A percentile compares a stretch with the other conserved stretches of the same genome.
Evolutionary conservation across 768 basidiomycete species (phyloP).

Genomic region (Amanita muscaria): DNA sequence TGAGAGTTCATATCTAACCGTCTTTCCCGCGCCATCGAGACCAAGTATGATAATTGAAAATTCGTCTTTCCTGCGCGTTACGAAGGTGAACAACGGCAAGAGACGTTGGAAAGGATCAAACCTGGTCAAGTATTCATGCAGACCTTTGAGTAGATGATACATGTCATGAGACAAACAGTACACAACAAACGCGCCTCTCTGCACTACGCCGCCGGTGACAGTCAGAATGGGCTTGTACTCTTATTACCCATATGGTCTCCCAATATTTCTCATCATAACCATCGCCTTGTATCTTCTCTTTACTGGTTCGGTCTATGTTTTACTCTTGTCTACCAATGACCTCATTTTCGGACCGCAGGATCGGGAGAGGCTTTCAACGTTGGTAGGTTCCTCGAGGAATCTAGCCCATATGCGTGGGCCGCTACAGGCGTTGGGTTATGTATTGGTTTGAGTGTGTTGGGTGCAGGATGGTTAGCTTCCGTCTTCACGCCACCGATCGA

Average conservation of each 20-base stretch:
- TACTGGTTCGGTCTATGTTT: slow-evolving; percentile 48
- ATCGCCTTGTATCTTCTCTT: slow-evolving; percentile 85
- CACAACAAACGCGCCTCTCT: slow-evolving; percentile 16
- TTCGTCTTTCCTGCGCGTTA: slow-evolving; percentile 61
- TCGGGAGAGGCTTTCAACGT: slow-evolving; percentile 92
- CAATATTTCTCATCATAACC: slow-evolving; percentile 50
- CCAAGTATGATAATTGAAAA: slow-evolving; percentile 95
- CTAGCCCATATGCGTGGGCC: slow-evolving; percentile 90
- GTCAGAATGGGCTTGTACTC: slow-evolving; percentile 37
- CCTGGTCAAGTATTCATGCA: slow-evolving; percentile 87
- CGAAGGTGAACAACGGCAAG: not conserved
- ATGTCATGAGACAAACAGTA: slow-evolving; percentile 35
- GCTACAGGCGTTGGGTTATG: slow-evolving; percentile 86
- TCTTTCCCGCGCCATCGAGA: slow-evolving; percentile 88
- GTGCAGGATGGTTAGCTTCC: slow-evolving; percentile 82
- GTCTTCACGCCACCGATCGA: not conserved
- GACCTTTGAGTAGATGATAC: slow-evolving; percentile 92
- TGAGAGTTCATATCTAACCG: slow-evolving; percentile 34
- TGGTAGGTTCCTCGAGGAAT: slow-evolving; percentile 88
- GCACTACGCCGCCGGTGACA: slow-evolving; percentile 10
- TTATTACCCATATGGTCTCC: slow-evolving; percentile 65
- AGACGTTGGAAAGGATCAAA: slow-evolving; percentile 19
- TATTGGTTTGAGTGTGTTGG: slow-evolving; percentile 87
- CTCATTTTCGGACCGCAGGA: slow-evolving; percentile 30
- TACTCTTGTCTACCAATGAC: not conserved